These are phyloP conservation scores for Vaccinium macrocarpon DNA, from an alignment of 148 eudicot species.

Conservation along the genomic window DNA sequence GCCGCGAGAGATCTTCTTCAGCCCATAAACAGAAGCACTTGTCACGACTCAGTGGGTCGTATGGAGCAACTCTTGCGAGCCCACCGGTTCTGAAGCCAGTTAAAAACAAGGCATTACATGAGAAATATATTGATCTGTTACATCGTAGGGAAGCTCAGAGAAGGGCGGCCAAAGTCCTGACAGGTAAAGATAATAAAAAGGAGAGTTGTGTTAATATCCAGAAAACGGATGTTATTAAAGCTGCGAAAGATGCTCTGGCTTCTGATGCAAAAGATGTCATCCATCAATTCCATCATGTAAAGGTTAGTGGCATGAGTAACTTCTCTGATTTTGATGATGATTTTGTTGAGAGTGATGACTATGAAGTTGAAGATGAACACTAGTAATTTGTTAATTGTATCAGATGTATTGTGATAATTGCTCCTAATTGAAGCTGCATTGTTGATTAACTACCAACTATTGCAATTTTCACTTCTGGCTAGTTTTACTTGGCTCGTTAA, in stretches of 20 bases:
- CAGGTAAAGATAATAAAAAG: conserved; percentile 20
- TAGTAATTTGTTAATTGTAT: not conserved
- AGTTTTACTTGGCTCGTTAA: conserved; percentile 1
- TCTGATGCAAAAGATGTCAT: conserved; percentile 66
- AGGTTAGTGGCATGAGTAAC: conserved; percentile 28
- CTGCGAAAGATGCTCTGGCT: conserved; percentile 64
- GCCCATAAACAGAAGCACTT: conserved; percentile 34
- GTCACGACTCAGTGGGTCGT: conserved; percentile 39
- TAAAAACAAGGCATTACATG: conserved; percentile 74
- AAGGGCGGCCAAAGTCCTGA: conserved; percentile 37
- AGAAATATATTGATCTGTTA: conserved; percentile 77
- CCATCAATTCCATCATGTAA: conserved; percentile 41
- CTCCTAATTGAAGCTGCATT: not conserved
- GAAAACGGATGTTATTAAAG: conserved; percentile 43
- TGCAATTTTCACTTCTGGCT: not conserved
- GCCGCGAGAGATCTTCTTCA: conserved; percentile 38
- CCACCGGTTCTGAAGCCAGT: conserved; percentile 79
- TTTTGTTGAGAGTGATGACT: conserved; percentile 25
- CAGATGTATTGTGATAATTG: not conserved
- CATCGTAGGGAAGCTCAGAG: conserved; percentile 73
- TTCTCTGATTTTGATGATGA: conserved; percentile 39
- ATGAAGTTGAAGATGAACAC: conserved; percentile 30
- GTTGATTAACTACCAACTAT: not conserved
- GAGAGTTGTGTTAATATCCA: conserved; percentile 21
- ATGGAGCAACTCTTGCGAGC: conserved; percentile 35